These are phyloP conservation scores for Cyathus olla DNA, from an alignment of 1,284 basidiomycete species.

Conservation along the genomic window DNA sequence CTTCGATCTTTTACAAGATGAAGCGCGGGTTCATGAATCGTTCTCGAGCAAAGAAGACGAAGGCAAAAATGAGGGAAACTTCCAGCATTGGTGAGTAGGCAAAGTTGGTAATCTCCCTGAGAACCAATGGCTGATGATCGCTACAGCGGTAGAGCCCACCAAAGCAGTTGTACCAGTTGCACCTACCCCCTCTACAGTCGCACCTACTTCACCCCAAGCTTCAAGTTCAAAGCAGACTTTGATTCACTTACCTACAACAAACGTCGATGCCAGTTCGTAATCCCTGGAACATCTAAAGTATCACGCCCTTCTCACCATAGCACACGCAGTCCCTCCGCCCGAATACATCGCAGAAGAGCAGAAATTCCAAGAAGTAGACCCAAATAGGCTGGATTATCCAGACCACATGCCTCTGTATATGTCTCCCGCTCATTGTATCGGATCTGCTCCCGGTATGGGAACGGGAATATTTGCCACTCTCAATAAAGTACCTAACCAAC, in stretches of 20 bases:
- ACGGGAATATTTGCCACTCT: conserved; percentile 36
- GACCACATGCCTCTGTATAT: background rate
- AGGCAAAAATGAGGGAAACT: background rate
- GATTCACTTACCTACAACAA: background rate
- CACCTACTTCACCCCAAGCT: background rate
- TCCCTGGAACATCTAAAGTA: background rate
- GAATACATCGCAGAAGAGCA: too few species aligned
- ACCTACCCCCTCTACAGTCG: background rate
- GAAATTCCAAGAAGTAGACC: too few species aligned
- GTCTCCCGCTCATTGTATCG: background rate
- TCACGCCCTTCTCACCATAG: background rate
- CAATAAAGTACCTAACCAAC: conserved; percentile 34
- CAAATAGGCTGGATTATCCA: too few species aligned
- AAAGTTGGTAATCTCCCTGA: background rate
- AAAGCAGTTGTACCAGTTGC: background rate
- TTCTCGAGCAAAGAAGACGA: background rate
- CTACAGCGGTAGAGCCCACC: background rate
- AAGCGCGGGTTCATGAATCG: background rate
- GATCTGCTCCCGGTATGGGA: conserved; percentile 15
- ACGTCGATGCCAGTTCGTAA: background rate
- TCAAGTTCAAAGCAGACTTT: background rate
- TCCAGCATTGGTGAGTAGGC: too few species aligned
- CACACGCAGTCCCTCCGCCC: too few species aligned
- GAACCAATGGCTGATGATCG: background rate
- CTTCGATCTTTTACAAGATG: too few species aligned